Conservation (phyloP, 768 basidiomycete species). For the Mycena kentingensis region DNA sequence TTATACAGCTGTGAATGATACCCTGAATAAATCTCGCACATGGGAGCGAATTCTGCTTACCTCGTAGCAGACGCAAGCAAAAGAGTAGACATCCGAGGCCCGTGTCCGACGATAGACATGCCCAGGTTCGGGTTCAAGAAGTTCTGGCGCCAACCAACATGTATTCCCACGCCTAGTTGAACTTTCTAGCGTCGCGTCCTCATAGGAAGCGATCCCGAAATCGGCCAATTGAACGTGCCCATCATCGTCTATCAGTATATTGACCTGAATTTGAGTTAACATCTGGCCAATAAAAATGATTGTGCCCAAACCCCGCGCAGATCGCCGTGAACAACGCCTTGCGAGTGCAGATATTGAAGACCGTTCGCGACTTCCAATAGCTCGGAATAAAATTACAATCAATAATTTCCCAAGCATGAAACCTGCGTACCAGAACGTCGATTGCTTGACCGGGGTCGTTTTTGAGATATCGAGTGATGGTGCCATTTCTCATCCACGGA, state of each 20-base stretch:
- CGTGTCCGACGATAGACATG: constrained; percentile 8
- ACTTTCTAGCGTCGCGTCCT: constrained; percentile 12
- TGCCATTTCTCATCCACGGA: constrained; percentile 21
- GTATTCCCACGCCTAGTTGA: constrained; percentile 2
- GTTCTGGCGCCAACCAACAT: constrained; percentile 19
- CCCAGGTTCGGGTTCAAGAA: constrained; percentile 1
- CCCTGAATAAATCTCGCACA: neutral
- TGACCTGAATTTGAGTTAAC: constrained; percentile 2
- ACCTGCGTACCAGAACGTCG: neutral
- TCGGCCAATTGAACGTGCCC: constrained; percentile 23
- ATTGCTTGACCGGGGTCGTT: neutral
- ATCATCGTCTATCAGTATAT: constrained; percentile 24
- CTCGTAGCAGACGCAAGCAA: constrained; percentile 19
- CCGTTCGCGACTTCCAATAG: constrained; percentile 19
- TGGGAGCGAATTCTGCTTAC: constrained; percentile 1
- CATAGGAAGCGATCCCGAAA: constrained; percentile 23
- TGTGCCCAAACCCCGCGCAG: constrained; percentile 13
- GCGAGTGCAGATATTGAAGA: constrained; percentile 18
- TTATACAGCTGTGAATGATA: constrained; percentile 11
- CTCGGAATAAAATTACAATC: neutral
- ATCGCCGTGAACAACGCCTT: constrained; percentile 21
- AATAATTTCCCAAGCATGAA: neutral
- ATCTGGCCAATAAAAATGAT: neutral
- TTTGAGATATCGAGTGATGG: constrained; percentile 9
- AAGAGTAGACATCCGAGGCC: constrained; percentile 12